Percentiles rank a stretch among this genome's conserved stretches.
Evolutionary conservation across 106 monocot species (phyloP).

Genomic region (Gastrodia elata): DNA sequence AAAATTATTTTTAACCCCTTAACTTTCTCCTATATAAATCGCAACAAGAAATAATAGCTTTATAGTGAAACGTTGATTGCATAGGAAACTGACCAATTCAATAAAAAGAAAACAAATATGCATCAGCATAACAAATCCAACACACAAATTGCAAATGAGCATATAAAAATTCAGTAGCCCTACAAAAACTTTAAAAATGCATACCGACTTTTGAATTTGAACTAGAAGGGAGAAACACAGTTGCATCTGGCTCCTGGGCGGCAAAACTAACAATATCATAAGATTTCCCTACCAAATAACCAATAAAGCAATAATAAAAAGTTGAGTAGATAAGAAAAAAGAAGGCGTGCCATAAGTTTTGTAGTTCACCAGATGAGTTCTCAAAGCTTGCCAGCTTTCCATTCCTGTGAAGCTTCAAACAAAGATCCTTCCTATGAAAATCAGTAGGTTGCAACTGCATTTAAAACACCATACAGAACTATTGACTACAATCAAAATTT

Average conservation of each 20-base stretch:
- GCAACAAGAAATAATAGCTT: not conserved
- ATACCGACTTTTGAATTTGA: slow-evolving; percentile 59
- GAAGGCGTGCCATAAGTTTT: not conserved
- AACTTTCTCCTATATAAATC: not conserved
- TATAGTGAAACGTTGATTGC: not conserved
- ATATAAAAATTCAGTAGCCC: not conserved
- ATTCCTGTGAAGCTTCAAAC: slow-evolving; percentile 34
- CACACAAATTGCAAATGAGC: not conserved
- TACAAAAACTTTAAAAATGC: slow-evolving; percentile 1
- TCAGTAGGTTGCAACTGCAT: slow-evolving; percentile 37
- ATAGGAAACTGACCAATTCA: not conserved
- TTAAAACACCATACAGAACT: not conserved
- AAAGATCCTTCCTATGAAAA: slow-evolving; percentile 44
- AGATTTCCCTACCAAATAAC: slow-evolving; percentile 46
- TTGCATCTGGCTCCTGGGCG: slow-evolving; percentile 49
- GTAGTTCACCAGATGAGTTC: slow-evolving; percentile 35
- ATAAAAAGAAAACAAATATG: not conserved
- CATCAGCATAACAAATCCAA: not conserved
- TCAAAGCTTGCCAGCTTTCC: slow-evolving; percentile 40
- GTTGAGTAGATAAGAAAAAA: not conserved
- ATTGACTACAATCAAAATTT: not conserved
- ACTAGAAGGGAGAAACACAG: slow-evolving; percentile 41
- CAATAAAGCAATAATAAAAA: not conserved
- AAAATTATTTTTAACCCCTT: not conserved
- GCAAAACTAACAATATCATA: slow-evolving; percentile 62